Evolutionary conservation across 2,329 filamentous ascomycete species (phyloP).

Genomic region (Talaromyces sp.): DNA sequence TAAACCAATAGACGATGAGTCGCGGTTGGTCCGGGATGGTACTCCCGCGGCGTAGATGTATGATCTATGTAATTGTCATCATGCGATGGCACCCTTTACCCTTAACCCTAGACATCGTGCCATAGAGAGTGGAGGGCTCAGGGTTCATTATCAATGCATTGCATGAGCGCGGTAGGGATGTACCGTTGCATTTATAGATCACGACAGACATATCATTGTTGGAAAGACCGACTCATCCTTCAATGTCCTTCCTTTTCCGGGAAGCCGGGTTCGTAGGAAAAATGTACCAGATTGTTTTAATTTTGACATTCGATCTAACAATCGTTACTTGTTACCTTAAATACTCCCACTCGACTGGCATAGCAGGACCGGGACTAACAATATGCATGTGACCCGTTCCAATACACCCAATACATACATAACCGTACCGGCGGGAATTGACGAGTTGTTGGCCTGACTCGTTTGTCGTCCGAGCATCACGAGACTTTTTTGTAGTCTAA

Average conservation of each 20-base stretch:
- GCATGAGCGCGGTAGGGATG: neutral
- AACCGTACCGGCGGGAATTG: neutral
- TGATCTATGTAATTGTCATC: neutral
- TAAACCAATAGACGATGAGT: neutral
- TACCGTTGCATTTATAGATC: neutral
- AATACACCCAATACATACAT: neutral
- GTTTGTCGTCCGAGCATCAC: neutral
- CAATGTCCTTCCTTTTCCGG: neutral
- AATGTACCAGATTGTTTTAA: neutral
- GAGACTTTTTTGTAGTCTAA: neutral
- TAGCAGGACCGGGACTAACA: neutral
- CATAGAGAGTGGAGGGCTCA: neutral
- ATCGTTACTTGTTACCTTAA: too few species aligned
- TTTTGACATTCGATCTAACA: neutral
- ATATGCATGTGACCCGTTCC: neutral
- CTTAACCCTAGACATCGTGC: neutral
- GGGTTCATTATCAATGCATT: neutral
- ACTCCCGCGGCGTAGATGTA: neutral
- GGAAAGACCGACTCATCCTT: neutral
- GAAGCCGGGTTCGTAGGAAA: neutral
- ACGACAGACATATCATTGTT: neutral
- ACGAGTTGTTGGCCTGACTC: neutral
- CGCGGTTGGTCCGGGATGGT: neutral
- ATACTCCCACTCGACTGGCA: neutral
- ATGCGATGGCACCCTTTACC: neutral